Evolutionary conservation across 441 rosid genomes (phyloP).

Genomic region (Croton laevigatus): DNA sequence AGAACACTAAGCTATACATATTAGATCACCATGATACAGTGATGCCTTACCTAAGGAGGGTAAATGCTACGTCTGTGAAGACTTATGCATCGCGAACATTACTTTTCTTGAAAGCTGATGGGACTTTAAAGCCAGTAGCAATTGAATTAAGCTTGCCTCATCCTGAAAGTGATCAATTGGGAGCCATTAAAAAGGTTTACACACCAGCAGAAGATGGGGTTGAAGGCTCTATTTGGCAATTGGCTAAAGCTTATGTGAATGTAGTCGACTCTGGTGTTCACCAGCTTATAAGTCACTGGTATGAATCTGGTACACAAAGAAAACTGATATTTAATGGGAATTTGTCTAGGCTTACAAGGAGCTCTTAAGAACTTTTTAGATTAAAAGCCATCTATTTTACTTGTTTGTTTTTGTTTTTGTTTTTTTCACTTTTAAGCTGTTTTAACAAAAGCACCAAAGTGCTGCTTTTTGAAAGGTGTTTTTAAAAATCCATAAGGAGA

Average conservation of each 20-base stretch:
- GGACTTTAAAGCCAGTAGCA: constrained; percentile 46
- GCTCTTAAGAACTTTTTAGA: no score
- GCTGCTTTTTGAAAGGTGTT: no score
- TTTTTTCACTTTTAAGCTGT: no score
- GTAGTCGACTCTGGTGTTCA: constrained; percentile 80
- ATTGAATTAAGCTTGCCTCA: constrained; percentile 49
- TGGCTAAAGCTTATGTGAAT: constrained; percentile 86
- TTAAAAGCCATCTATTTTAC: no score
- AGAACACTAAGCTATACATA: constrained; percentile 41
- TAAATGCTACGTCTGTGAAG: constrained; percentile 42
- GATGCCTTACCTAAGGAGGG: constrained; percentile 47
- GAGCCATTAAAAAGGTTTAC: constrained; percentile 39
- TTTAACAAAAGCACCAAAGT: no score
- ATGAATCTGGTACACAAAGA: not conserved
- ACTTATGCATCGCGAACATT: constrained; percentile 52
- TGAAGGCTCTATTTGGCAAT: constrained; percentile 66
- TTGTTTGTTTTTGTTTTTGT: no score
- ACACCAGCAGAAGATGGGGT: constrained; percentile 45
- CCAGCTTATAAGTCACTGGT: constrained; percentile 73
- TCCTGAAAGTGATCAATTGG: constrained; percentile 36
- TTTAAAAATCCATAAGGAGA: no score
- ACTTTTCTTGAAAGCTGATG: constrained; percentile 45
- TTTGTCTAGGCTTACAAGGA: no score
- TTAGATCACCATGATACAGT: constrained; percentile 53
- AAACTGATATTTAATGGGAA: no score